These are phyloP conservation scores for Candida sojae DNA, from an alignment of 1,139 yeast genomes.

Conservation along the genomic window DNA sequence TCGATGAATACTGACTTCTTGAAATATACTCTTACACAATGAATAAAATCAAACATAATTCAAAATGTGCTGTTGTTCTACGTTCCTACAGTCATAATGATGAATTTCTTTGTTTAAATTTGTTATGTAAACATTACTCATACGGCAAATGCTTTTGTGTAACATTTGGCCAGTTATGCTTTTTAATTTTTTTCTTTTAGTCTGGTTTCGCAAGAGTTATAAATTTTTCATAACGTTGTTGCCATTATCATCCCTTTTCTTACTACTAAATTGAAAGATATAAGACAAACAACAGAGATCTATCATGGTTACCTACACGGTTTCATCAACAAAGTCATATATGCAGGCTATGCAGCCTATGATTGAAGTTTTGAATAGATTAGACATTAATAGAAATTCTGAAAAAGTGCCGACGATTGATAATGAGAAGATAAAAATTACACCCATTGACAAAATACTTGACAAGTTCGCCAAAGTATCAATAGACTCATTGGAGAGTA, in stretches of 20 bases:
- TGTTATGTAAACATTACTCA: background rate
- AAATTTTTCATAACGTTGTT: no score
- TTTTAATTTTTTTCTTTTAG: no score
- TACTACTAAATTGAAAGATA: background rate
- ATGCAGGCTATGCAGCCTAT: conserved; percentile 77
- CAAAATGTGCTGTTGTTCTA: no score
- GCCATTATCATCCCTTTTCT: no score
- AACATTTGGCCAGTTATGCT: no score
- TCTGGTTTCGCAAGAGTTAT: background rate
- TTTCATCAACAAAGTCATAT: conserved; percentile 70
- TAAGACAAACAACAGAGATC: background rate
- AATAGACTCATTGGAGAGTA: conserved; percentile 30
- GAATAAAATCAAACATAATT: no score
- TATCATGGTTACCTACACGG: conserved; percentile 41
- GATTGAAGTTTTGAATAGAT: conserved; percentile 43
- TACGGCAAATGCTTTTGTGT: background rate
- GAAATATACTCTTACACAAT: no score
- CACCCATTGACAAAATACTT: conserved; percentile 30
- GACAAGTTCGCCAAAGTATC: conserved; percentile 33
- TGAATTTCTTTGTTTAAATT: background rate
- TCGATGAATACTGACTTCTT: no score
- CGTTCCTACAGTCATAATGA: no score
- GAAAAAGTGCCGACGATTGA: conserved; percentile 35
- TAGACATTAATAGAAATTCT: conserved; percentile 25
- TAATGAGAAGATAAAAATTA: conserved; percentile 28